phyloP scores from a whole-genome alignment of 208 protist species.

The Trypanosoma scelopori region DNA sequence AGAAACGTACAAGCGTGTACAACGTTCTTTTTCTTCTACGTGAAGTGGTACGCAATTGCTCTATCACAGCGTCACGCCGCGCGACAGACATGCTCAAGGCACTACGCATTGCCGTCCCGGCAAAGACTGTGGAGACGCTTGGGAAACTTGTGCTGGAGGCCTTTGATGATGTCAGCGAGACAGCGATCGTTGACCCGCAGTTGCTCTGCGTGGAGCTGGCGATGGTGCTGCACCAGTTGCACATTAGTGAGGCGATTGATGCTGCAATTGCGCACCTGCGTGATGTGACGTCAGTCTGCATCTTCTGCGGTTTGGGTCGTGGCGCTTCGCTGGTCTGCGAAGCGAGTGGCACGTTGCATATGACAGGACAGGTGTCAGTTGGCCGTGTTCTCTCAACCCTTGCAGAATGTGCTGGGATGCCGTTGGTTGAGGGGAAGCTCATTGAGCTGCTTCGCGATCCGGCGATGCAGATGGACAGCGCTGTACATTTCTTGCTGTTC shows the following conservation, averaged over 20 bases:
- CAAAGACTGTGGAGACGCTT: slow-evolving; percentile 80
- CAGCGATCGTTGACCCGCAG: slow-evolving; percentile 64
- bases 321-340: slow-evolving; percentile 68
- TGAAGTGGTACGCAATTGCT: slow-evolving; percentile 86
- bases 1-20: slow-evolving; percentile 78
- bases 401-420: slow-evolving; percentile 79
- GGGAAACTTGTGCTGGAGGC: slow-evolving; percentile 78
- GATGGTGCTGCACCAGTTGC: slow-evolving; percentile 89
- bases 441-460: slow-evolving; percentile 79
- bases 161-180: slow-evolving; percentile 57
- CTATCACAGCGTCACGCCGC: slow-evolving; percentile 67
- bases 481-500: slow-evolving; percentile 83
- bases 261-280: slow-evolving; percentile 76
- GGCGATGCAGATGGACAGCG: slow-evolving; percentile 69
- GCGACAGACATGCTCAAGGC: slow-evolving; percentile 85
- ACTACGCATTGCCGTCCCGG: slow-evolving; percentile 71
- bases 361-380: slow-evolving; percentile 65
- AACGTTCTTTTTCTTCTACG: slow-evolving; percentile 87
- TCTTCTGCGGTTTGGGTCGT: slow-evolving; percentile 65
- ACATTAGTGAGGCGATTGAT: slow-evolving; percentile 82
- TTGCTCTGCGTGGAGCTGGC: slow-evolving; percentile 88
- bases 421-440: slow-evolving; percentile 67
- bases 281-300: slow-evolving; percentile 72
- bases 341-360: slow-evolving; percentile 79
- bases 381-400: slow-evolving; percentile 78